phyloP scores from a whole-genome alignment of 352 stramenopile species.

The Globisporangium irregulare region DNA sequence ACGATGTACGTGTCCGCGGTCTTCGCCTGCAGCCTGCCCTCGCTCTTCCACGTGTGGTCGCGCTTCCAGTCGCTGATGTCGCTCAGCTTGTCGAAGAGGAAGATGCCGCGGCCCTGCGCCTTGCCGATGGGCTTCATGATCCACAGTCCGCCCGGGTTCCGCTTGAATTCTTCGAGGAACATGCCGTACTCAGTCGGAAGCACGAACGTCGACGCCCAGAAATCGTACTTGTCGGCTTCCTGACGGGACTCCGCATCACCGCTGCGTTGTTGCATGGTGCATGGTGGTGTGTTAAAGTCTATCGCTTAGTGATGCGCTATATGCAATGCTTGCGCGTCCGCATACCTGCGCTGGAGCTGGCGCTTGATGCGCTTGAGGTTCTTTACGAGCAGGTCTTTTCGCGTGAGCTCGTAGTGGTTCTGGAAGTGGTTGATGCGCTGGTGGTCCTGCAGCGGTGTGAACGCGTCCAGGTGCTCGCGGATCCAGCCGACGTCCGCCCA shows the following conservation, averaged over 20 bases:
- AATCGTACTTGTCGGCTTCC: slow-evolving; percentile 54
- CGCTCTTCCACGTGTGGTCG: slow-evolving; percentile 55
- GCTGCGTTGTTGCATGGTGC: slow-evolving; percentile 9
- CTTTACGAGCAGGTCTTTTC: slow-evolving; percentile 89
- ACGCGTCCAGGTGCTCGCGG: slow-evolving; percentile 66
- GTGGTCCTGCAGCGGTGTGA: slow-evolving; percentile 59
- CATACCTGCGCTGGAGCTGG: slow-evolving; percentile 66
- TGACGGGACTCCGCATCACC: slow-evolving; percentile 26
- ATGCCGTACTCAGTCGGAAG: slow-evolving; percentile 87
- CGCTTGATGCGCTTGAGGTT: slow-evolving; percentile 91
- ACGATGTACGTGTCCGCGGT: slow-evolving; percentile 61
- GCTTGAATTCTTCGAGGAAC: slow-evolving; percentile 71
- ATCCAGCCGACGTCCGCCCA: slow-evolving; percentile 87
- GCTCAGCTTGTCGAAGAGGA: slow-evolving; percentile 85
- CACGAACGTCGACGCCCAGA: slow-evolving; percentile 79
- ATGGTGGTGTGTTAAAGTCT: background rate
- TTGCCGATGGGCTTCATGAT: slow-evolving; percentile 94
- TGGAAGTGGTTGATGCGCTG: slow-evolving; percentile 91
- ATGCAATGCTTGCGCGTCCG: background rate
- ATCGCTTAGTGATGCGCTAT: slow-evolving; percentile 9
- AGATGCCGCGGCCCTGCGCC: slow-evolving; percentile 75
- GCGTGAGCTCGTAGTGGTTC: slow-evolving; percentile 92
- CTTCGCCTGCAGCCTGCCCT: slow-evolving; percentile 35
- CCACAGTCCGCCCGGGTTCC: slow-evolving; percentile 69
- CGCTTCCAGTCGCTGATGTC: slow-evolving; percentile 88